Percentiles rank a stretch among this genome's conserved stretches.
These are phyloP conservation scores for Floccularia luteovirens DNA, from an alignment of 768 basidiomycete species.

Conservation along the genomic window DNA sequence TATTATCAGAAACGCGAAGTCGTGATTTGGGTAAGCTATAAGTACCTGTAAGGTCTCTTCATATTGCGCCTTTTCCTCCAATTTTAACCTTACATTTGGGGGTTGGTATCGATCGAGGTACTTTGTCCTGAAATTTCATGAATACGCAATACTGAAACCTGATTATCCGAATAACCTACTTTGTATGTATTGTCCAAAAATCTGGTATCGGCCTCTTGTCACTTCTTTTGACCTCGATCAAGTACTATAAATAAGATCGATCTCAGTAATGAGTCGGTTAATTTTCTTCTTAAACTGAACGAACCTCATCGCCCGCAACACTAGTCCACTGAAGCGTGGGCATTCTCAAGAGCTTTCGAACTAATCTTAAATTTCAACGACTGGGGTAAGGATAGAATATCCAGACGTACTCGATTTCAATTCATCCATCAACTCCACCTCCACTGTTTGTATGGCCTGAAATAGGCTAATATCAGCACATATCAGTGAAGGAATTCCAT, in stretches of 20 bases:
- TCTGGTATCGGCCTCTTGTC: conserved; percentile 43
- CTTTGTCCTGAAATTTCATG: conserved; percentile 83
- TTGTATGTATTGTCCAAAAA: conserved; percentile 60
- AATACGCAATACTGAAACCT: no score
- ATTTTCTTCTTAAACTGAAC: conserved; percentile 3
- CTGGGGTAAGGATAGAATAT: not conserved
- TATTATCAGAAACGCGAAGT: conserved; percentile 1
- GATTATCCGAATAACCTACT: conserved; percentile 25
- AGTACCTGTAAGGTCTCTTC: conserved; percentile 57
- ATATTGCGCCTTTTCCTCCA: conserved; percentile 68
- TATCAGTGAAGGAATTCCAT: not conserved
- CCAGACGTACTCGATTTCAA: conserved; percentile 48
- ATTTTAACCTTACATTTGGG: conserved; percentile 49
- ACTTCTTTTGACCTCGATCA: conserved; percentile 67
- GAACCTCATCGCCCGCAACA: conserved; percentile 64
- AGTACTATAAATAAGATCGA: conserved; percentile 38
- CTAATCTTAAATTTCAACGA: conserved; percentile 22
- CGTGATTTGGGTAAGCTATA: not conserved
- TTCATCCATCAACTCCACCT: conserved; percentile 68
- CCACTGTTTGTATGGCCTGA: conserved; percentile 61
- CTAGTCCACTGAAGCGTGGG: conserved; percentile 69
- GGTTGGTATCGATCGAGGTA: conserved; percentile 67
- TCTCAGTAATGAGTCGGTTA: not conserved
- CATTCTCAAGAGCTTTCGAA: conserved; percentile 64
- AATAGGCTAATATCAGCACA: conserved; percentile 3